Evolutionary conservation across 768 basidiomycete genomes (phyloP).

Genomic region (Suillus spraguei): DNA sequence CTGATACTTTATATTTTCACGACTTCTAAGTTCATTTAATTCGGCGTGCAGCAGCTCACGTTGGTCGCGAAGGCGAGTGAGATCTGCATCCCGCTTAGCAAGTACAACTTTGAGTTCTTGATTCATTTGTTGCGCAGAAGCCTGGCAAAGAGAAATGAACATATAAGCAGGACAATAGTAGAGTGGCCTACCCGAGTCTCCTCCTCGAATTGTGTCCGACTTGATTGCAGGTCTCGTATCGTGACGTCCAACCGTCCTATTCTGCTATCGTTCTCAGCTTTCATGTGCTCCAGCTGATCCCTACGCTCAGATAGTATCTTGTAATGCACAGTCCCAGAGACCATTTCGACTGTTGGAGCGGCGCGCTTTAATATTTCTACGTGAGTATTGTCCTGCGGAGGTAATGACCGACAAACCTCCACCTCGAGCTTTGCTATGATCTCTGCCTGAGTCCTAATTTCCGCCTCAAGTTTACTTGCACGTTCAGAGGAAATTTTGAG

Average conservation of each 20-base stretch:
- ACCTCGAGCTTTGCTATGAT: conserved; percentile 47
- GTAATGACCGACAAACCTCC: conserved; percentile 39
- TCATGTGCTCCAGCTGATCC: conserved; percentile 45
- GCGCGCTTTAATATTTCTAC: neutral
- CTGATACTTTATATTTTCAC: conserved; percentile 58
- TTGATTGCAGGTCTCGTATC: conserved; percentile 38
- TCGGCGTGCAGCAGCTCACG: conserved; percentile 71
- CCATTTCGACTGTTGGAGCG: conserved; percentile 43
- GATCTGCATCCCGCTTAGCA: conserved; percentile 67
- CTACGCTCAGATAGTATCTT: conserved; percentile 58
- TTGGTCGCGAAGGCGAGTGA: conserved; percentile 66
- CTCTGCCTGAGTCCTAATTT: conserved; percentile 46
- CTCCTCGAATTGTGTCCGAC: conserved; percentile 52
- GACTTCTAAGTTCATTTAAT: conserved; percentile 66
- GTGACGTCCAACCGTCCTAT: conserved; percentile 46
- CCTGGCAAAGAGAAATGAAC: conserved; percentile 29
- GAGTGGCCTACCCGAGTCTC: conserved; percentile 41
- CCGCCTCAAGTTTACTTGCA: conserved; percentile 50
- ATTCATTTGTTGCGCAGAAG: conserved; percentile 48
- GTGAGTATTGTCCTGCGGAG: conserved; percentile 36
- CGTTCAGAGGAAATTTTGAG: conserved; percentile 39
- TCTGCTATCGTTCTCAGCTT: conserved; percentile 42
- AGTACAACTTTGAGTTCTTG: conserved; percentile 66
- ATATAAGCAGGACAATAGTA: conserved; percentile 15
- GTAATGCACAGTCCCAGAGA: conserved; percentile 55